phyloP scores from a whole-genome alignment of 164 flowering plant genomes.

The Vitis labrusca region DNA sequence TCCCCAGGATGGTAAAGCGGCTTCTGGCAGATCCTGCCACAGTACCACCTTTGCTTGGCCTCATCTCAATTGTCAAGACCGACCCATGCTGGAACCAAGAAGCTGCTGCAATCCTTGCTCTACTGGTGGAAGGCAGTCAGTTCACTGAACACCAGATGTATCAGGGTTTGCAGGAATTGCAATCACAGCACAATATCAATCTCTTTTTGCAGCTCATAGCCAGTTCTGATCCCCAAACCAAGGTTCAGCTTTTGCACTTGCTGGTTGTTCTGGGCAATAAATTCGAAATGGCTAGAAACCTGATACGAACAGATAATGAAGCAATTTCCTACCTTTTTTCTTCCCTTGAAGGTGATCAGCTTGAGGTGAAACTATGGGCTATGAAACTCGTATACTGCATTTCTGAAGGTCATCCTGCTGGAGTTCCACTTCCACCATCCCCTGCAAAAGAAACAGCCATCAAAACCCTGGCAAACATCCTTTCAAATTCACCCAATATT shows the following conservation, averaged over 20 bases:
- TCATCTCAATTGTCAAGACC: conserved; percentile 11
- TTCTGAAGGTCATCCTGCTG: conserved; percentile 15
- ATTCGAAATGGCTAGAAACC: conserved; percentile 12
- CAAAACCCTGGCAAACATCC: conserved; percentile 16
- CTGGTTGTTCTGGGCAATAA: conserved; percentile 17
- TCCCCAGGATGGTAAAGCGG: conserved; percentile 19
- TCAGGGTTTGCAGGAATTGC: conserved; percentile 24
- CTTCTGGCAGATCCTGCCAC: conserved; percentile 16
- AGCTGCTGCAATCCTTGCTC: conserved; percentile 23
- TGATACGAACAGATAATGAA: conserved; percentile 11
- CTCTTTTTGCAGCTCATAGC: conserved; percentile 15
- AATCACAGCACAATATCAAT: conserved; percentile 20
- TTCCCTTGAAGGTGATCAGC: conserved; percentile 9
- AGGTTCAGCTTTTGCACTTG: conserved; percentile 17
- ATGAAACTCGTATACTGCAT: conserved; percentile 20
- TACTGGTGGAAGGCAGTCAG: conserved; percentile 13
- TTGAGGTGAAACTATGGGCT: conserved; percentile 6
- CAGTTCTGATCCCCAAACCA: conserved; percentile 15
- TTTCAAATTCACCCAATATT: conserved; percentile 9
- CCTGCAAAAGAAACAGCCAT: conserved; percentile 20
- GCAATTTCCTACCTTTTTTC: conserved; percentile 16
- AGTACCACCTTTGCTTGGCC: conserved; percentile 16
- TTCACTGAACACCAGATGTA: conserved; percentile 4
- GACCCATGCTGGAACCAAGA: conserved; percentile 17
- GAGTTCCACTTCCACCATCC: conserved; percentile 26